Percentiles rank a stretch among this genome's conserved stretches.
Conservation (phyloP, 192 early-diverging fungal genomes). For the Coemansia sp. region DNA sequence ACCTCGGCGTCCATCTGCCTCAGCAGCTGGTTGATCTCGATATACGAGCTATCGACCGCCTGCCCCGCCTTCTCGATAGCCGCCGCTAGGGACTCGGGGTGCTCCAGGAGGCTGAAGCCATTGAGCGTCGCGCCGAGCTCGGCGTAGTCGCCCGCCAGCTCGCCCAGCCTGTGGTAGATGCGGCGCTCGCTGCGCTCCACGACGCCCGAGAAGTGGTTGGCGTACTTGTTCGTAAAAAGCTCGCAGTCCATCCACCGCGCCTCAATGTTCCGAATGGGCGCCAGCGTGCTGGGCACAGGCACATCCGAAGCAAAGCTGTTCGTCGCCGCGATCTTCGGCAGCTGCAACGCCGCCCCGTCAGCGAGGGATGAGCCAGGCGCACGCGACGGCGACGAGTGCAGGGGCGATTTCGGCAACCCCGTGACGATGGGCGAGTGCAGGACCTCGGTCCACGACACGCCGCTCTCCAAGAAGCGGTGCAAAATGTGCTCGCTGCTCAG, state of each 20-base stretch:
- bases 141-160: conserved; percentile 75
- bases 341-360: conserved; percentile 35
- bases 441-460: conserved; percentile 73
- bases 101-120: conserved; percentile 90
- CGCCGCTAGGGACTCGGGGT: conserved; percentile 62
- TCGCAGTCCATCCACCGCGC: conserved; percentile 87
- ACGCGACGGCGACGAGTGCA: conserved; percentile 59
- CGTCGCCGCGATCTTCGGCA: conserved; percentile 50
- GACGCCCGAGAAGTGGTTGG: conserved; percentile 73
- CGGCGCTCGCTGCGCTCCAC: conserved; percentile 74
- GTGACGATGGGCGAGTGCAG: conserved; percentile 70
- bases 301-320: conserved; percentile 45
- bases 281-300: conserved; percentile 59
- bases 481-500: conserved; percentile 85
- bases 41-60: conserved; percentile 83
- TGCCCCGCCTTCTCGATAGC: conserved; percentile 92
- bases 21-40: conserved; percentile 72
- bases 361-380: conserved; percentile 45
- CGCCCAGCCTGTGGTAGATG: conserved; percentile 70
- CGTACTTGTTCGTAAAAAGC: conserved; percentile 87
- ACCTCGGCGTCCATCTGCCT: conserved; percentile 74
- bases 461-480: conserved; percentile 88
- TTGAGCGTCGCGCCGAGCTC: conserved; percentile 94
- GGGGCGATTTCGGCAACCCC: conserved; percentile 66
- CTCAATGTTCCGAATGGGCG: conserved; percentile 69